Base-by-base conservation (phyloP, 1,139 yeast species). In the Debaryomycetaceae sp. region DNA sequence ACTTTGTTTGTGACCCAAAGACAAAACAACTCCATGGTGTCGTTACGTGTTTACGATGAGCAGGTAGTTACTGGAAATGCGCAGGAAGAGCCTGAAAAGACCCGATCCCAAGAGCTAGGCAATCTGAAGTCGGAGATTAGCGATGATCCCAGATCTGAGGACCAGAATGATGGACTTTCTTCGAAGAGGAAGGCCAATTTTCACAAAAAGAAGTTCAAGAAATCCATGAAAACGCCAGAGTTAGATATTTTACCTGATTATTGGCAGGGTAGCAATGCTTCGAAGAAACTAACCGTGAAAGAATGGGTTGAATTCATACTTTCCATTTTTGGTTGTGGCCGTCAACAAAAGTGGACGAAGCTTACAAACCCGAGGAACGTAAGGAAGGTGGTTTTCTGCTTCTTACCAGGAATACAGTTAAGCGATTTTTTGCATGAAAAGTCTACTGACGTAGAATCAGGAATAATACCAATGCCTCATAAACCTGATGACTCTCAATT, bases 391-490 rank as follows among this genome's bases (percentile, higher is more conserved):
- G 81, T 87, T 1, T 65, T 80, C n/a, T 63, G 87, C 9, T 64
- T 82, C 41, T 73, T 79, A 3, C 88, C 92, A 0, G 95, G 95
- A 0, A 55, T 88, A 4, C 69, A 73, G n/a, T 59, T 68, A 4
- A 56, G 58, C 3, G 71, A 70, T 40, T 74, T 79, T 48, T 18
- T 22, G 26, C 15, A 31, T 9, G 34, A 38, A 13, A 37, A 31
- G 17, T 33, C 37, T 13, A 35, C 32, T 5, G 31, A 16, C 8
- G 37, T 41, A 16, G 37, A 48, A 4, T 42, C 38, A 29, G 42
- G 46, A 7, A 44, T 43, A 30, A 29, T 46, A 5, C 35, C 49
- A 6, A 40, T 46, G 8, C 33, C 42, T 9, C 39, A 37, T 2
- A 35, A 46, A 18, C 33, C 37, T 14, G 39, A 36, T 45, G 6